These are phyloP conservation scores for Knoxia roxburghii DNA, from an alignment of 257 asterid species.

Conservation along the genomic window DNA sequence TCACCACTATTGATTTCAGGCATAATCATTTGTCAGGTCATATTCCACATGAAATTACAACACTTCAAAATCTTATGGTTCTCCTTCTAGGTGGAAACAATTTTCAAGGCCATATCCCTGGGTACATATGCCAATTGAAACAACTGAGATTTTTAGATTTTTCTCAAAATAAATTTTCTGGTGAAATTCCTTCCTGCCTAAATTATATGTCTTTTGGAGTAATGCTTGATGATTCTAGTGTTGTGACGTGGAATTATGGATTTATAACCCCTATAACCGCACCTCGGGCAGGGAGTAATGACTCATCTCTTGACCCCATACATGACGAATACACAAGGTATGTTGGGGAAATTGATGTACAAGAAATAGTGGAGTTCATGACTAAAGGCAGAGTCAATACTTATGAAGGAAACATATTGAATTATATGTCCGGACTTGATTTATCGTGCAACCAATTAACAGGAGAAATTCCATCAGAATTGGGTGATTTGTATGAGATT, in stretches of 20 bases:
- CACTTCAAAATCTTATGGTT: slow-evolving; percentile 4
- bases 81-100: slow-evolving; percentile 13
- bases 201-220: slow-evolving; percentile 12
- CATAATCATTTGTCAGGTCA: slow-evolving; percentile 13
- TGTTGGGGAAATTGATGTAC: neutral
- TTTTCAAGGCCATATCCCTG: slow-evolving; percentile 8
- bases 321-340: too few relatives aligned
- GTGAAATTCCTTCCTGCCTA: slow-evolving; percentile 14
- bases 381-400: neutral
- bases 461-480: slow-evolving; percentile 7
- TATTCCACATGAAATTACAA: neutral
- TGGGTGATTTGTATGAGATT: neutral
- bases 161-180: slow-evolving; percentile 12
- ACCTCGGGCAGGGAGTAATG: too few relatives aligned
- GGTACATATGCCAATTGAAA: slow-evolving; percentile 3
- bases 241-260: too few relatives aligned
- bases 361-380: slow-evolving; percentile 4
- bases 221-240: neutral
- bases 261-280: too few relatives aligned
- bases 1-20: slow-evolving; percentile 7
- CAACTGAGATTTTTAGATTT: slow-evolving; percentile 10
- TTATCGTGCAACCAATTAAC: slow-evolving; percentile 8
- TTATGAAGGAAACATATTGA: slow-evolving; percentile 11
- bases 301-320: too few relatives aligned
- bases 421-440: slow-evolving; percentile 13